Percentiles rank a stretch among this genome's conserved stretches.
Conservation (phyloP, 2,329 filamentous ascomycete species). For the Aspergillus carbonarius region DNA sequence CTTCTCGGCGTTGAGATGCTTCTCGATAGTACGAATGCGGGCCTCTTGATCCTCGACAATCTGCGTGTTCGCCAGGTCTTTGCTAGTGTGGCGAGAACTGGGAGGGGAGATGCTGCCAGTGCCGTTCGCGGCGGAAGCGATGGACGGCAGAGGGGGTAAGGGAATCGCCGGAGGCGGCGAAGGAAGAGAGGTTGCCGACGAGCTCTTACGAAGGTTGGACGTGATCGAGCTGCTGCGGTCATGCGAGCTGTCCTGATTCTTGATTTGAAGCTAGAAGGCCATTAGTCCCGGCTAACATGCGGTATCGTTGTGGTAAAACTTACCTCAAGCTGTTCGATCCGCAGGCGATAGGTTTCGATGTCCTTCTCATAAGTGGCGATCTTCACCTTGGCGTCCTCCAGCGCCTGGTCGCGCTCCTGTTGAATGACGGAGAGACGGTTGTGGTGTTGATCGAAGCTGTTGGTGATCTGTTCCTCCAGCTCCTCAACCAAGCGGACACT, state of each 20-base stretch:
- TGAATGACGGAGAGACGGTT: slow-evolving; percentile 84
- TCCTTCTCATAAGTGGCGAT: slow-evolving; percentile 65
- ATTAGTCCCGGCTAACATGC: slow-evolving; percentile 20
- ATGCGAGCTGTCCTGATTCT: slow-evolving; percentile 45
- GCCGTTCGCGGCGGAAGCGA: slow-evolving; percentile 51
- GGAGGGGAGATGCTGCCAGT: slow-evolving; percentile 57
- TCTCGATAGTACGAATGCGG: slow-evolving; percentile 92
- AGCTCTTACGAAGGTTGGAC: slow-evolving; percentile 79
- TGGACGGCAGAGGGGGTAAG: slow-evolving; percentile 80
- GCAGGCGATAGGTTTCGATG: slow-evolving; percentile 55
- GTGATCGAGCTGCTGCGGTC: slow-evolving; percentile 59
- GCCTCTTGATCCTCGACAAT: slow-evolving; percentile 94
- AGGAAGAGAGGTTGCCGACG: slow-evolving; percentile 77
- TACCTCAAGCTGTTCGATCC: slow-evolving; percentile 74
- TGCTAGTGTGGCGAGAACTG: slow-evolving; percentile 73
- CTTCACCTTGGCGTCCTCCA: slow-evolving; percentile 74
- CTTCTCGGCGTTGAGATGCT: slow-evolving; percentile 92
- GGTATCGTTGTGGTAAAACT: slow-evolving; percentile 26
- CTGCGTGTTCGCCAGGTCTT: slow-evolving; percentile 74
- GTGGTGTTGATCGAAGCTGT: slow-evolving; percentile 92
- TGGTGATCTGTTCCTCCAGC: slow-evolving; percentile 92
- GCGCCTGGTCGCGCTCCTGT: slow-evolving; percentile 68
- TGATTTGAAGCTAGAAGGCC: slow-evolving; percentile 39
- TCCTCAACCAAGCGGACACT: slow-evolving; percentile 90
- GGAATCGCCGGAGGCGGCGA: slow-evolving; percentile 94